Base-by-base conservation (phyloP, 345 rosid genomes). In the Populus euphratica region DNA sequence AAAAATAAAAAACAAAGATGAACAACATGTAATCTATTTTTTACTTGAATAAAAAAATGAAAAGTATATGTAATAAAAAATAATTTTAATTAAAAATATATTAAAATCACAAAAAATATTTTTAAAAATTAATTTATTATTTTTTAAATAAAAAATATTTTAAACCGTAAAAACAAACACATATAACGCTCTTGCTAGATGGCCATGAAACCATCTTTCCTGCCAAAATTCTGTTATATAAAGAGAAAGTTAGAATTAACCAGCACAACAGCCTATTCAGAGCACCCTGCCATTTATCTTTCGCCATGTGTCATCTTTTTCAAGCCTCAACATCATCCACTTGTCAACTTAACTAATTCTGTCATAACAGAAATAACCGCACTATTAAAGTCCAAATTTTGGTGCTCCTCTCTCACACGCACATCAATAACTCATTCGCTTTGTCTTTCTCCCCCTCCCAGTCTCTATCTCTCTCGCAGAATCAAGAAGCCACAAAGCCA, bases 1-100 rank as follows among this genome's bases (percentile, higher is more conserved):
- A 36, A 5, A n/a, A n/a, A n/a, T n/a, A n/a, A 8, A 39, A 41
- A 10, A 10, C 4, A 4, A 0, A 41, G 1, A 3, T 41, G 4
- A 1, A 10, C 0, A 0, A 2, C 2, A 41, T 10, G 0, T 2
- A 13, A 10, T 12, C 4, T 2, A 2, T 3, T 3, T 9, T 41
- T 11, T 41, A 9, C 0, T 2, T 2, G 10, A 0, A 41, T 2
- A 1, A 41, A 41, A 41, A 41, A 10, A 10, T 7, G 9, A 9
- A 41, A 9, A 41, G 3, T 0, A 0, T 0, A 2, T 10, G 3
- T 41, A 12, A 2, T 41, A 41, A 41, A 41, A 41, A 41, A 9
- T 9, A 41, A 41, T 41, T 41, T 41, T 41, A 10, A 41, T 2
- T 10, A 41, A 10, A 41, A 41, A 41, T 41, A 41, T 5, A 41